Percentiles rank a stretch among this genome's conserved stretches.
These are phyloP conservation scores for Colletotrichum theobromicola DNA, from an alignment of 2,329 filamentous ascomycete species.

Conservation along the genomic window DNA sequence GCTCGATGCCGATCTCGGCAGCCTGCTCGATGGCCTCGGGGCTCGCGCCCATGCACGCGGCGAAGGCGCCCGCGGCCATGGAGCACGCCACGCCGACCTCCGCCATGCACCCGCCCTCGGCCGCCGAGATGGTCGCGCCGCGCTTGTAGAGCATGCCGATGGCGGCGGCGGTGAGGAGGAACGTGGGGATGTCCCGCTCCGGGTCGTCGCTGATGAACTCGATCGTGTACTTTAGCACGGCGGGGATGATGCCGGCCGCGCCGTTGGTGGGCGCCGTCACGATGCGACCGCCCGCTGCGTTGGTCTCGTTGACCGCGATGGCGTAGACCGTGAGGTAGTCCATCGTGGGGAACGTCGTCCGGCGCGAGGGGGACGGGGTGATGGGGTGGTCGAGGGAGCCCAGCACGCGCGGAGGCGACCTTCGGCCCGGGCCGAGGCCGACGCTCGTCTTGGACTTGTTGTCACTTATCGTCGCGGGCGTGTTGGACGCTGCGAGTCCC, in stretches of 20 bases:
- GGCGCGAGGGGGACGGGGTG: slow-evolving; percentile 47
- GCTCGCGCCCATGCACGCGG: slow-evolving; percentile 56
- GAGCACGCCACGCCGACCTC: slow-evolving; percentile 57
- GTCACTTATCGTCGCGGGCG: background rate
- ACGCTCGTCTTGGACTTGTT: background rate
- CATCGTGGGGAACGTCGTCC: slow-evolving; percentile 55
- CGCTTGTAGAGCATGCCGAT: slow-evolving; percentile 61
- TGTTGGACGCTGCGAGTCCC: background rate
- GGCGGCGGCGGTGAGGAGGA: slow-evolving; percentile 53
- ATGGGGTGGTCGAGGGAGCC: slow-evolving; percentile 52
- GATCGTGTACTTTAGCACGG: slow-evolving; percentile 54
- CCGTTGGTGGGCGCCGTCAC: slow-evolving; percentile 58
- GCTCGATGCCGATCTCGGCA: slow-evolving; percentile 58
- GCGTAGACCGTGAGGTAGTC: slow-evolving; percentile 56
- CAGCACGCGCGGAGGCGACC: slow-evolving; percentile 44
- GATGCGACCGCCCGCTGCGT: slow-evolving; percentile 54
- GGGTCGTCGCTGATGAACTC: slow-evolving; percentile 56
- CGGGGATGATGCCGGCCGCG: slow-evolving; percentile 55
- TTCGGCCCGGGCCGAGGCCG: slow-evolving; percentile 25
- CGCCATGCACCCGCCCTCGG: slow-evolving; percentile 59
- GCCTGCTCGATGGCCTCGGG: slow-evolving; percentile 56
- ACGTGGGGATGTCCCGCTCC: slow-evolving; percentile 53
- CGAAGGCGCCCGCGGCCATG: slow-evolving; percentile 56
- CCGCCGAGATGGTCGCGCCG: slow-evolving; percentile 55
- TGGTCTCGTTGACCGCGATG: slow-evolving; percentile 59